Base-by-base conservation (phyloP, 768 basidiomycete species). In the Leccinellum albellum region DNA sequence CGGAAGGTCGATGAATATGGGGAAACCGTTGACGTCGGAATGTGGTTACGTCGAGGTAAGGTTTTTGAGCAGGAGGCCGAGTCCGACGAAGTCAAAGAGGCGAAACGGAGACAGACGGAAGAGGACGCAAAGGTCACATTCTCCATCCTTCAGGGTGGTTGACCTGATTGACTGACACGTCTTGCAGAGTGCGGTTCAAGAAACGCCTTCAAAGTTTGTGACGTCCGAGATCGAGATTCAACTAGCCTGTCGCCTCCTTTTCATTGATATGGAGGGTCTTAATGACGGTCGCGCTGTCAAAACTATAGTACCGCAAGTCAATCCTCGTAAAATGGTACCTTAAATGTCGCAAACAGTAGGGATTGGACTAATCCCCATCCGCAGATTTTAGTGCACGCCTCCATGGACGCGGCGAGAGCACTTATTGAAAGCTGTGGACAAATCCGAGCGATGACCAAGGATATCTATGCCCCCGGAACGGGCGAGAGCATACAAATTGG, bases 211-310 rank as follows among this genome's bases (percentile, higher is more conserved):
- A 33, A 98, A 98, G 71, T 98, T 86, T 64, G 80, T 97, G 47
- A 82, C 85, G 1, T 86, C 87, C 44, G 79, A 83, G 24, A 77
- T 89, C 6, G 86, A 88, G 56, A 82, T 98, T 24, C 87, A 93
- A 56, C 68, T 98, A 32, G 84, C 89, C 29, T 97, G 96, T 64
- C 85, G 89, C 5, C 74, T 98, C 28, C 82, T 94, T 47, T 98
- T 91, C 65, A 85, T 98, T 47, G 96, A 99, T 67, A 86, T 98
- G 83, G 97, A 98, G 66, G 97, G 97, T 29, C 75, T 96, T 53
- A 95, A 95, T 64, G 97, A 99, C 65, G 96, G 96, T 2, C 90
- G 96, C 58, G 94, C 97, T 1, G 87, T 97, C 58, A 98, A 98
- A 73, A 94, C 91, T 0, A 97, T 99, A 61, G 87, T 98, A 5